These are phyloP conservation scores for Hemileccinum rubropunctum DNA, from an alignment of 768 basidiomycete species.

Conservation along the genomic window DNA sequence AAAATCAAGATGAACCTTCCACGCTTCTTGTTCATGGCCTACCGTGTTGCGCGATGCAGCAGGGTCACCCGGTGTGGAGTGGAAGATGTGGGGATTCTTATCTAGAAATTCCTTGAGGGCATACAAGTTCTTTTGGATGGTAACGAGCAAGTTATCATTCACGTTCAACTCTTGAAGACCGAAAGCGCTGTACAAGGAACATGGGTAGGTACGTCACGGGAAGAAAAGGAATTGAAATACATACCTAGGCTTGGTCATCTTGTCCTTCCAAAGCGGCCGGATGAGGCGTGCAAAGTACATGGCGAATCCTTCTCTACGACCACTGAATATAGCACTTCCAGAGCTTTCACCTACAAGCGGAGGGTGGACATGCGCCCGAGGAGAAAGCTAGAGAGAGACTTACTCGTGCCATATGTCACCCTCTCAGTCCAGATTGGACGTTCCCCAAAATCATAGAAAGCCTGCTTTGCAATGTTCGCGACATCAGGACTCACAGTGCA, in stretches of 20 bases:
- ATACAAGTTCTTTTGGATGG: conserved; percentile 77
- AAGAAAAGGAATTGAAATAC: conserved; percentile 13
- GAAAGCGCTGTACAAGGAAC: conserved; percentile 32
- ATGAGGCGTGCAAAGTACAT: conserved; percentile 84
- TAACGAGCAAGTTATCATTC: conserved; percentile 58
- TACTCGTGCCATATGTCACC: conserved; percentile 73
- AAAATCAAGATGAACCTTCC: conserved; percentile 56
- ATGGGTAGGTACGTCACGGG: background rate
- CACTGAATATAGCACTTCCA: conserved; percentile 78
- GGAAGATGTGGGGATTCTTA: conserved; percentile 83
- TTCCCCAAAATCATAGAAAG: conserved; percentile 84
- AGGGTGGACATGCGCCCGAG: background rate
- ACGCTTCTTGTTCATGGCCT: conserved; percentile 79
- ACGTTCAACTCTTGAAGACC: conserved; percentile 59
- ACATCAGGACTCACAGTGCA: conserved; percentile 58
- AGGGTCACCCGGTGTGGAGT: conserved; percentile 72
- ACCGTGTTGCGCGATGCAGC: conserved; percentile 51
- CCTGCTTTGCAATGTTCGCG: conserved; percentile 72
- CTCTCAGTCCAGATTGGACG: conserved; percentile 81
- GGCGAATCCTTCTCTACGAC: conserved; percentile 84
- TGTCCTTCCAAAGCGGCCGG: conserved; percentile 84
- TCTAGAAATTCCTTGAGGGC: conserved; percentile 74
- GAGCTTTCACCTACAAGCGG: conserved; percentile 53
- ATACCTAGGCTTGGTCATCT: conserved; percentile 65
- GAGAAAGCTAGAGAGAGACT: conserved; percentile 17